Evolutionary conservation across 805 yeast species (phyloP).

Genomic region (Metschnikowia kofuensis): DNA sequence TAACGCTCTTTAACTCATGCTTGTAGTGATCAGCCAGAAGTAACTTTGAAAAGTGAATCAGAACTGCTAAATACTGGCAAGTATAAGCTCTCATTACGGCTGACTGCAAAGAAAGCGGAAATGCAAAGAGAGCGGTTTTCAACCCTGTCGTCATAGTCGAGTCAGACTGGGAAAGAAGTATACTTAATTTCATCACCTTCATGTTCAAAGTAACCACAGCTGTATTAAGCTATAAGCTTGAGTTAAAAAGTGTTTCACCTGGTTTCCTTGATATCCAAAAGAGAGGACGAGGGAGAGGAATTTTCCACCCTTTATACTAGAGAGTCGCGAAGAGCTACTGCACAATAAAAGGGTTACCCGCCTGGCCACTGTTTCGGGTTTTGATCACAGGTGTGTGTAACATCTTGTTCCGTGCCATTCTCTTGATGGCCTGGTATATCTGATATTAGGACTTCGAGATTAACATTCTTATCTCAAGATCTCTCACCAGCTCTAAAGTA

Average conservation of each 20-base stretch:
- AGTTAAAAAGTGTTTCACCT: slow-evolving; percentile 17
- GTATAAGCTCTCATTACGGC: slow-evolving; percentile 60
- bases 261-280: not conserved
- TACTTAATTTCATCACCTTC: slow-evolving; percentile 50
- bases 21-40: slow-evolving; percentile 21
- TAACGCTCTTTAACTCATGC: slow-evolving; percentile 26
- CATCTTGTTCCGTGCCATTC: not conserved
- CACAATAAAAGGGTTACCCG: slow-evolving; percentile 13
- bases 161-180: slow-evolving; percentile 90
- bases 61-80: slow-evolving; percentile 80
- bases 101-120: slow-evolving; percentile 39
- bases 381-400: not conserved
- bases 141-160: slow-evolving; percentile 93
- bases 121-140: slow-evolving; percentile 44
- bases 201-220: slow-evolving; percentile 11
- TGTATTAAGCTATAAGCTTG: slow-evolving; percentile 22
- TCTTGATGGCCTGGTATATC: too few species aligned
- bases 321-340: slow-evolving; percentile 13
- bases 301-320: slow-evolving; percentile 9
- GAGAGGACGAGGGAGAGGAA: not conserved
- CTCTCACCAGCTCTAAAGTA: too few species aligned
- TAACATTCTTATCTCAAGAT: too few species aligned
- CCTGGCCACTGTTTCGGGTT: not conserved
- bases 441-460: too few species aligned
- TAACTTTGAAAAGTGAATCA: slow-evolving; percentile 41